These are phyloP conservation scores for Starmerella etchellsii DNA, from an alignment of 805 yeast genomes.

Conservation along the genomic window DNA sequence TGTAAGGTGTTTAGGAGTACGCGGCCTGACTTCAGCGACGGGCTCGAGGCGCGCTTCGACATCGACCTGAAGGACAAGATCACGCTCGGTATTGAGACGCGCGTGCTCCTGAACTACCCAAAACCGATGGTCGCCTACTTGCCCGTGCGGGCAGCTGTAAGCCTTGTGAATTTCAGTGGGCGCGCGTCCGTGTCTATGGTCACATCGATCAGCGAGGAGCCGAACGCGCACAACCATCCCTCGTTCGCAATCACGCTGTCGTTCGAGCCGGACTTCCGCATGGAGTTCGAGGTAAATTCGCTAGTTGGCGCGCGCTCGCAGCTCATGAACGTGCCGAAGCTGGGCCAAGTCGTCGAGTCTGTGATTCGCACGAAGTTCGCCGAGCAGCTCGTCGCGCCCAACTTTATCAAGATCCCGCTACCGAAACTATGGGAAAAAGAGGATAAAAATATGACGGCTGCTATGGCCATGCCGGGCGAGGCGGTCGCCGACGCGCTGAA, in stretches of 20 bases:
- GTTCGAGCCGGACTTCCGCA: slow-evolving; percentile 78
- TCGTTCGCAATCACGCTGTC: slow-evolving; percentile 70
- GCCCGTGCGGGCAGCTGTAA: slow-evolving; percentile 74
- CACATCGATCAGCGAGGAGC: slow-evolving; percentile 11
- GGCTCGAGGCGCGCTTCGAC: slow-evolving; percentile 70
- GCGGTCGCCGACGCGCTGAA: slow-evolving; percentile 2
- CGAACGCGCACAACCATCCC: slow-evolving; percentile 1
- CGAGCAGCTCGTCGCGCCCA: slow-evolving; percentile 87
- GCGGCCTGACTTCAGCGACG: slow-evolving; percentile 19
- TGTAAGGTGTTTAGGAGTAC: slow-evolving; percentile 47
- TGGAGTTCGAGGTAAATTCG: slow-evolving; percentile 81
- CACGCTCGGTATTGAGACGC: slow-evolving; percentile 70
- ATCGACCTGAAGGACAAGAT: slow-evolving; percentile 74
- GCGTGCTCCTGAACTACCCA: slow-evolving; percentile 62
- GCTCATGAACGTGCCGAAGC: slow-evolving; percentile 83
- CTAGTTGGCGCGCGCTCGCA: slow-evolving; percentile 87
- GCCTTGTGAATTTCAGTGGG: slow-evolving; percentile 83
- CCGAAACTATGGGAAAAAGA: slow-evolving; percentile 34
- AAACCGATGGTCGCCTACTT: slow-evolving; percentile 71
- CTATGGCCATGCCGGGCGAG: slow-evolving; percentile 4
- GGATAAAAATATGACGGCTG: neutral
- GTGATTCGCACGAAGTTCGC: slow-evolving; percentile 78
- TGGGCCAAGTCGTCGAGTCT: slow-evolving; percentile 70
- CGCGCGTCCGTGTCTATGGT: slow-evolving; percentile 59
- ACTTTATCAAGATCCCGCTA: slow-evolving; percentile 69